Evolutionary conservation across 164 flowering plant genomes (phyloP).

Genomic region (Macadamia tetraphylla): DNA sequence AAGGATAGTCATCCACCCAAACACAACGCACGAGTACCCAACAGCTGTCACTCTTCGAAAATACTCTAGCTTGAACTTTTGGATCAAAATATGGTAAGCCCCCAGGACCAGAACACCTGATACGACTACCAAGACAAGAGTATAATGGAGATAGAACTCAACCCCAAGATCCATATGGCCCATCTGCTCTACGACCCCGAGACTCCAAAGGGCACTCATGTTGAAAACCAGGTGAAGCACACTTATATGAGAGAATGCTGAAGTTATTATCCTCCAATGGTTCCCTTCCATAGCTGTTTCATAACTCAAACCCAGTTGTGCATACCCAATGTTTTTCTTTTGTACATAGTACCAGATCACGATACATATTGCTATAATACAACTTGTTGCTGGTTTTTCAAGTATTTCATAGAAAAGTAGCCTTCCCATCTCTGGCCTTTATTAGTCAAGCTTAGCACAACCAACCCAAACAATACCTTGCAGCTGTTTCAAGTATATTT

Average conservation of each 20-base stretch:
- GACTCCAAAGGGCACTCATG: constrained; percentile 98
- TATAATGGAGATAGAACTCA: constrained; percentile 77
- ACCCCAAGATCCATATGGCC: constrained; percentile 69
- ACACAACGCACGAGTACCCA: constrained; percentile 97
- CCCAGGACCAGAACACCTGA: constrained; percentile 74
- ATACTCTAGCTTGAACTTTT: constrained; percentile 75
- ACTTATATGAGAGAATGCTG: constrained; percentile 89
- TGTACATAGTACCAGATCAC: constrained; percentile 87
- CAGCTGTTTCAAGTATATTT: not conserved
- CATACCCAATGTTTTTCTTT: constrained; percentile 82
- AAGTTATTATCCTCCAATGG: constrained; percentile 91
- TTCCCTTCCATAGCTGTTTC: constrained; percentile 85
- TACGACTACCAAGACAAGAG: constrained; percentile 66
- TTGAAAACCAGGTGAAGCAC: constrained; percentile 88
- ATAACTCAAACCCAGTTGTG: constrained; percentile 88
- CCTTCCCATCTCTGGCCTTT: constrained; percentile 56
- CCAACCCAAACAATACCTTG: not conserved
- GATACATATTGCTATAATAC: constrained; percentile 70
- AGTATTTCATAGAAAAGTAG: constrained; percentile 75
- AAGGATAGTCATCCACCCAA: constrained; percentile 98
- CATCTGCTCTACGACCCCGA: constrained; percentile 79
- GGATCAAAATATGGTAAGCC: constrained; percentile 67
- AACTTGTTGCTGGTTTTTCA: constrained; percentile 93
- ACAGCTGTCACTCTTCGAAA: constrained; percentile 92
- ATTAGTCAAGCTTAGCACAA: not conserved